Conservation (phyloP, 228 moss, liverwort and hornwort species). For the Sphagnum magellanicum region DNA sequence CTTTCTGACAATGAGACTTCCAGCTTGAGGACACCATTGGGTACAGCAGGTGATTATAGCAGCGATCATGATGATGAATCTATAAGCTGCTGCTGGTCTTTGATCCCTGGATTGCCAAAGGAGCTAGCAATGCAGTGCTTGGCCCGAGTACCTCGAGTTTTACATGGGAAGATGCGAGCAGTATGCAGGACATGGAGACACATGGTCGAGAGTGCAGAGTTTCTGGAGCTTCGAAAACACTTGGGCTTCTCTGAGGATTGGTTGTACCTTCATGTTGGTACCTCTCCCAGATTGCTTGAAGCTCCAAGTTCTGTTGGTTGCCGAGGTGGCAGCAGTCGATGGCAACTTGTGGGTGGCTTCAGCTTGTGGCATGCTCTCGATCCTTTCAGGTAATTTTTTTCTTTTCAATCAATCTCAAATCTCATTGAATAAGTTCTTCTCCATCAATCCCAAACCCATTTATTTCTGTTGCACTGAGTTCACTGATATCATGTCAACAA, state of each 20-base stretch:
- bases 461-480: too few relatives aligned
- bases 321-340: slow-evolving; percentile 19
- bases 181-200: slow-evolving; percentile 41
- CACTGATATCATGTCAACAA: too few relatives aligned
- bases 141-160: slow-evolving; percentile 38
- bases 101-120: slow-evolving; percentile 46
- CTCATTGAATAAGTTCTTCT: neutral
- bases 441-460: too few relatives aligned
- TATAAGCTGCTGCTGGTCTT: slow-evolving; percentile 25
- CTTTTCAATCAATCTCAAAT: neutral
- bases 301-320: neutral
- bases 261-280: slow-evolving; percentile 49
- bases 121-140: slow-evolving; percentile 41
- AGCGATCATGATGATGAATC: slow-evolving; percentile 14
- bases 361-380: slow-evolving; percentile 50
- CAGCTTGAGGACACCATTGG: too few relatives aligned
- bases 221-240: slow-evolving; percentile 24
- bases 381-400: slow-evolving; percentile 11
- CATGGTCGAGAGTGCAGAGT: slow-evolving; percentile 30
- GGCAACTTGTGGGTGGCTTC: slow-evolving; percentile 38
- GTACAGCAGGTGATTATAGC: neutral
- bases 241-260: slow-evolving; percentile 42
- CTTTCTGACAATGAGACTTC: too few relatives aligned
- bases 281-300: slow-evolving; percentile 32
- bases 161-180: slow-evolving; percentile 22